Conservation (phyloP, 176 grass and related monocot genomes). For the Lolium rigidum region DNA sequence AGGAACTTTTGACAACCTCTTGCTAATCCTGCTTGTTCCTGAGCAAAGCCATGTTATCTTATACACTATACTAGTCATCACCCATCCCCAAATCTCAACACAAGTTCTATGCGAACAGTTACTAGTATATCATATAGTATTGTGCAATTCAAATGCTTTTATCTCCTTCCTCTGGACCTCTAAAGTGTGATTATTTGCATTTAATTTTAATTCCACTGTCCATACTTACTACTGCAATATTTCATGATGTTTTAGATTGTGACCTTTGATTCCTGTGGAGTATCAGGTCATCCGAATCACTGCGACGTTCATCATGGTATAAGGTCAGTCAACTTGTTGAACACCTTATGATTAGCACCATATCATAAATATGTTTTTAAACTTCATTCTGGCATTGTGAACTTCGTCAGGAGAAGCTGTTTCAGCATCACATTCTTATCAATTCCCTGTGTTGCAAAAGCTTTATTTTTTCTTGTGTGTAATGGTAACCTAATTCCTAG, state of each 20-base stretch:
- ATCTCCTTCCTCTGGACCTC: not conserved
- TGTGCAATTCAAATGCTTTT: not conserved
- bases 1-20: not conserved
- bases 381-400: not conserved
- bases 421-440: not conserved
- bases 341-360: not conserved
- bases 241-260: constrained; percentile 59
- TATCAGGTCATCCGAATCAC: constrained; percentile 92
- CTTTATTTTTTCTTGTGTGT: not conserved
- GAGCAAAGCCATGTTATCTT: not conserved
- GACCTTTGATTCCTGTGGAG: constrained; percentile 85
- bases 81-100: not conserved
- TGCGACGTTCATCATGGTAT: constrained; percentile 79
- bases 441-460: not conserved
- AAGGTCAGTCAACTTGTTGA: constrained; percentile 50
- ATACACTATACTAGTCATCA: not conserved
- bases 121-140: not conserved
- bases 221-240: not conserved
- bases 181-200: not conserved
- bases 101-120: not conserved
- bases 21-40: not conserved
- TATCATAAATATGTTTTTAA: not conserved
- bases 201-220: not conserved
- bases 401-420: not conserved
- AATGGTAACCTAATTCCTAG: not conserved